Evolutionary conservation across 495 filamentous ascomycete genomes (phyloP).

Genomic region (Penicillium bialowiezense): DNA sequence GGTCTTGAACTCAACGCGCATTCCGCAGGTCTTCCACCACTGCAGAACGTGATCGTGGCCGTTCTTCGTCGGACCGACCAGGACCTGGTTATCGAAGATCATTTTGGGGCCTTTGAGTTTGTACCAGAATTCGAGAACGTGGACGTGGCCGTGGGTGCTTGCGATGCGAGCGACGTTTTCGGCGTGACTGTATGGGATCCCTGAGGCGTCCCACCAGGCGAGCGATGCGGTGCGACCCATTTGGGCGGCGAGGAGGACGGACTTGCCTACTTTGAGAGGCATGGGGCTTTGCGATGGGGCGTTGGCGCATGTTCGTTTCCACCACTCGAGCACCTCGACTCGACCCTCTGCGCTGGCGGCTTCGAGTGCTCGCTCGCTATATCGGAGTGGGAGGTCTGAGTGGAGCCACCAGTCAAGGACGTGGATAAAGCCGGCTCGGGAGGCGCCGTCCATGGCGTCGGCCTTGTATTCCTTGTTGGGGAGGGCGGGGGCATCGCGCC

Average conservation of each 20-base stretch:
- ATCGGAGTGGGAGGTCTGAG: constrained; percentile 75
- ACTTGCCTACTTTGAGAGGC: constrained; percentile 73
- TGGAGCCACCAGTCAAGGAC: constrained; percentile 90
- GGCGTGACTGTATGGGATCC: constrained; percentile 68
- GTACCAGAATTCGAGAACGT: constrained; percentile 80
- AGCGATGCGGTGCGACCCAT: constrained; percentile 68
- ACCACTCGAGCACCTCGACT: constrained; percentile 85
- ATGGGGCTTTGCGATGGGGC: constrained; percentile 34
- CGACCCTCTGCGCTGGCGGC: constrained; percentile 79
- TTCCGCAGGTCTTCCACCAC: constrained; percentile 82
- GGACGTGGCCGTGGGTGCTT: constrained; percentile 79
- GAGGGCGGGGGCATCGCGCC: constrained; percentile 72
- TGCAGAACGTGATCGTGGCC: constrained; percentile 80
- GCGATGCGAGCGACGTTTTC: constrained; percentile 80
- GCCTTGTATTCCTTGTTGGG: constrained; percentile 73
- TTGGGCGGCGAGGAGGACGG: constrained; percentile 75
- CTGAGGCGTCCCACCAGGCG: constrained; percentile 79
- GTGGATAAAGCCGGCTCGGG: constrained; percentile 73
- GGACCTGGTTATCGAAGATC: constrained; percentile 83
- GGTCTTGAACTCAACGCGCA: constrained; percentile 86
- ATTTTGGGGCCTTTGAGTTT: constrained; percentile 76
- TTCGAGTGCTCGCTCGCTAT: constrained; percentile 82
- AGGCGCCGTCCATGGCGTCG: constrained; percentile 85
- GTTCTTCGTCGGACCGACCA: constrained; percentile 84
- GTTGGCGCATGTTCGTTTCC: constrained; percentile 60